Evolutionary conservation across 2,329 filamentous ascomycete species (phyloP).

Genomic region (Microcyclospora pomicola): DNA sequence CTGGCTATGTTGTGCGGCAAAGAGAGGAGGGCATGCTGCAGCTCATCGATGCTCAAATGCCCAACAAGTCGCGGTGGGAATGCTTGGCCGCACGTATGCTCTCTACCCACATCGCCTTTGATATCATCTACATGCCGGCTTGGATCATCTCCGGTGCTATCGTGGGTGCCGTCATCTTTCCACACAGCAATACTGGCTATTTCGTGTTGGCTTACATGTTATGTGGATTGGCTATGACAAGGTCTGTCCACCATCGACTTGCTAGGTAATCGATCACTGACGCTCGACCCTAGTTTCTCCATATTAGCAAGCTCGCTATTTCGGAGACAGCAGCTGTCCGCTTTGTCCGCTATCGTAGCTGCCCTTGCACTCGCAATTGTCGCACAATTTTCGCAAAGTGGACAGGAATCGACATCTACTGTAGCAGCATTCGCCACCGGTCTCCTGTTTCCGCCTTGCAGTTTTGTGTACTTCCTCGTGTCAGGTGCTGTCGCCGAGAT

Average conservation of each 20-base stretch:
- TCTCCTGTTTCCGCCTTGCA: conserved; percentile 69
- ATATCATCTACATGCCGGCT: conserved; percentile 60
- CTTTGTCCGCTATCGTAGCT: conserved; percentile 58
- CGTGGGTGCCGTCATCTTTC: conserved; percentile 43
- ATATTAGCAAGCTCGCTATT: conserved; percentile 70
- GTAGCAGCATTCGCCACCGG: conserved; percentile 54
- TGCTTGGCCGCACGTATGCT: conserved; percentile 60
- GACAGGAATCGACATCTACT: conserved; percentile 44
- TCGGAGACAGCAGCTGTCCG: conserved; percentile 70
- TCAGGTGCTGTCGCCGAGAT: conserved; percentile 17
- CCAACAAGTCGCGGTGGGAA: conserved; percentile 56
- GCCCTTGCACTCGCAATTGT: conserved; percentile 64
- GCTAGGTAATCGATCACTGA: conserved; percentile 51
- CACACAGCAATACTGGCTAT: conserved; percentile 27
- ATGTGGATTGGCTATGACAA: conserved; percentile 57
- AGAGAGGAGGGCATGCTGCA: conserved; percentile 78
- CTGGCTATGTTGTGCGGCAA: conserved; percentile 70
- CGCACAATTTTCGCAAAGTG: conserved; percentile 45
- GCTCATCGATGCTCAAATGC: conserved; percentile 80
- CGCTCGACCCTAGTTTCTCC: conserved; percentile 53
- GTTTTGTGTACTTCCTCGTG: conserved; percentile 71
- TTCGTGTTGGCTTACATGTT: conserved; percentile 51
- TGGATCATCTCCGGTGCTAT: conserved; percentile 66
- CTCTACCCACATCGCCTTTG: conserved; percentile 66
- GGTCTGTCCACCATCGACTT: conserved; percentile 24